Conservation (phyloP, 352 stramenopile genomes). For the Halophytophthora polymorphica region DNA sequence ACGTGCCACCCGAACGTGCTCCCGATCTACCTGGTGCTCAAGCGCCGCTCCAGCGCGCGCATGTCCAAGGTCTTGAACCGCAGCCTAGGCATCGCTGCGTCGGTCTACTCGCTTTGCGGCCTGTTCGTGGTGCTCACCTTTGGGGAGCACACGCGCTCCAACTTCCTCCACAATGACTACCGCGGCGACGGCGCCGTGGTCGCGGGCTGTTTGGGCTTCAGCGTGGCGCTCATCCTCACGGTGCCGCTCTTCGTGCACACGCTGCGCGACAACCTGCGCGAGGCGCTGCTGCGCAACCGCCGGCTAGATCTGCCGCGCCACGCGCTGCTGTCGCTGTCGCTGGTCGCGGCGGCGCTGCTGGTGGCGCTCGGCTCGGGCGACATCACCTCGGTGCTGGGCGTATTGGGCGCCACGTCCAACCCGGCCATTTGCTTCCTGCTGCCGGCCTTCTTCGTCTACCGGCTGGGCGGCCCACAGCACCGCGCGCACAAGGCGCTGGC, state of each 20-base stretch:
- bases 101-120: slow-evolving; percentile 75
- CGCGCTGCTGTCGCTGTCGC: slow-evolving; percentile 41
- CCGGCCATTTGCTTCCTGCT: slow-evolving; percentile 86
- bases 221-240: slow-evolving; percentile 76
- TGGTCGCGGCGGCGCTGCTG: slow-evolving; percentile 48
- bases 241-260: slow-evolving; percentile 86
- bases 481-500: slow-evolving; percentile 42
- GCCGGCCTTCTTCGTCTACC: slow-evolving; percentile 74
- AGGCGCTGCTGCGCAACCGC: slow-evolving; percentile 52
- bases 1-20: slow-evolving; percentile 89
- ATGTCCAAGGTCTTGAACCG: slow-evolving; percentile 91
- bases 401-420: slow-evolving; percentile 85
- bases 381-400: slow-evolving; percentile 79
- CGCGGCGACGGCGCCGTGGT: slow-evolving; percentile 65
- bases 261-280: slow-evolving; percentile 79
- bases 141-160: slow-evolving; percentile 66
- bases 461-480: slow-evolving; percentile 40
- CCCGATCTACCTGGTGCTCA: slow-evolving; percentile 87
- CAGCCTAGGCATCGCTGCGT: slow-evolving; percentile 70
- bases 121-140: slow-evolving; percentile 88
- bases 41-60: slow-evolving; percentile 70
- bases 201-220: slow-evolving; percentile 72
- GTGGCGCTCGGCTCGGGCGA: slow-evolving; percentile 73
- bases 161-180: slow-evolving; percentile 90
- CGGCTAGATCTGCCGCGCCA: slow-evolving; percentile 49